Conservation (phyloP, 306 rosid species). For the Cicer chorassanicum region DNA sequence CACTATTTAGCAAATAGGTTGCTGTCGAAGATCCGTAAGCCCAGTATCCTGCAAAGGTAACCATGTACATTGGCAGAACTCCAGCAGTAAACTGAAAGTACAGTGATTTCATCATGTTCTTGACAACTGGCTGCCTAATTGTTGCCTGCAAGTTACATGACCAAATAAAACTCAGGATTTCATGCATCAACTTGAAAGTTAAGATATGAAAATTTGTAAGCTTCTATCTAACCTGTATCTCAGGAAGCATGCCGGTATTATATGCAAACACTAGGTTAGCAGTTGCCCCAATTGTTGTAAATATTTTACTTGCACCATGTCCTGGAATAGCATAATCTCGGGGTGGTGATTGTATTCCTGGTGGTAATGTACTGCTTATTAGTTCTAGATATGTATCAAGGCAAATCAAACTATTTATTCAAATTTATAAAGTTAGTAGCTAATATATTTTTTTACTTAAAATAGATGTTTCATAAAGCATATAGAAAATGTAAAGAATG, state of each 20-base stretch:
- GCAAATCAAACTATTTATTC: conserved; percentile 3
- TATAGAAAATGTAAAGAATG: no score
- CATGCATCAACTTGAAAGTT: not conserved
- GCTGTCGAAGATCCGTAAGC: conserved; percentile 82
- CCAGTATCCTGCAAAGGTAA: conserved; percentile 86
- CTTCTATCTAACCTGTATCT: conserved; percentile 75
- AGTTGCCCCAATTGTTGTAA: conserved; percentile 75
- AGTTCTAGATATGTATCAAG: conserved; percentile 24
- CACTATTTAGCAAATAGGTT: conserved; percentile 73
- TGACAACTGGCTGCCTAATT: conserved; percentile 78
- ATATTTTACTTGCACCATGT: conserved; percentile 54
- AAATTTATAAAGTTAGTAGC: not conserved
- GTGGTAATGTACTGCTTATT: conserved; percentile 38
- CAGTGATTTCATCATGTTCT: conserved; percentile 86
- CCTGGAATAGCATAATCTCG: conserved; percentile 77
- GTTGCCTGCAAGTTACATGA: conserved; percentile 73
- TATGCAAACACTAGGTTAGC: conserved; percentile 92
- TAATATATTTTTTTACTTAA: not conserved
- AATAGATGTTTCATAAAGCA: not conserved
- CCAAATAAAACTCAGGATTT: conserved; percentile 32
- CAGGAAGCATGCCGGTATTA: conserved; percentile 97
- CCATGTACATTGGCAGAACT: conserved; percentile 74
- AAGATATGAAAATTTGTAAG: conserved; percentile 15
- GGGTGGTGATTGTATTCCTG: conserved; percentile 71
- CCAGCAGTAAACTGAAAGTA: conserved; percentile 86